Percentiles rank a stretch among this genome's conserved stretches.
These are phyloP conservation scores for Lodderomyces margitis DNA, from an alignment of 1,139 yeast genomes.

Conservation along the genomic window DNA sequence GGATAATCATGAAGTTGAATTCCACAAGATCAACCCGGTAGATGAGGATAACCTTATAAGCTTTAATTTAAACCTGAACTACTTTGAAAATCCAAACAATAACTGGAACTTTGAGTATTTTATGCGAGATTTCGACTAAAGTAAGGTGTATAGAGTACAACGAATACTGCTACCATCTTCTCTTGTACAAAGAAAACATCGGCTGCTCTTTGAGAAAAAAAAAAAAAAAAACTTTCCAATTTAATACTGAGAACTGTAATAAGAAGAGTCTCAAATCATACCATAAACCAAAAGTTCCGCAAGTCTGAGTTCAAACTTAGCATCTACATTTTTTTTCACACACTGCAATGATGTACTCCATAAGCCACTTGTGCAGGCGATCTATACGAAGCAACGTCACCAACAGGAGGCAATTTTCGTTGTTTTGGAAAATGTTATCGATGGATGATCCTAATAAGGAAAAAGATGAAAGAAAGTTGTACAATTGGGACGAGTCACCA, in stretches of 20 bases:
- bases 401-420: conserved; percentile 23
- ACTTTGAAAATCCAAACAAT: conserved; percentile 21
- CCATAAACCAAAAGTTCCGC: too few relatives aligned
- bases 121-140: conserved; percentile 7
- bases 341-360: conserved; percentile 1
- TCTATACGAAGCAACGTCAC: background rate
- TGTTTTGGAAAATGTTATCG: conserved; percentile 38
- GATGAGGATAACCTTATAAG: background rate
- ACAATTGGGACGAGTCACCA: conserved; percentile 86
- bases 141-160: background rate
- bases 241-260: background rate
- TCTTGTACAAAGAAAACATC: too few relatives aligned
- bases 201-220: background rate
- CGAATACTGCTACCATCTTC: background rate
- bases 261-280: too few relatives aligned
- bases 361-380: conserved; percentile 1
- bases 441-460: conserved; percentile 30
- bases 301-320: background rate
- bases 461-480: conserved; percentile 21
- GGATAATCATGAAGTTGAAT: conserved; percentile 5
- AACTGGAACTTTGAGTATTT: conserved; percentile 31
- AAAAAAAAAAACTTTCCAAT: background rate
- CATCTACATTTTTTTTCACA: background rate
- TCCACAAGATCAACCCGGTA: background rate
- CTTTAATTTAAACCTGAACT: conserved; percentile 16